Conservation (phyloP, 2,329 filamentous ascomycete genomes). For the Rugonectria rugulosa region DNA sequence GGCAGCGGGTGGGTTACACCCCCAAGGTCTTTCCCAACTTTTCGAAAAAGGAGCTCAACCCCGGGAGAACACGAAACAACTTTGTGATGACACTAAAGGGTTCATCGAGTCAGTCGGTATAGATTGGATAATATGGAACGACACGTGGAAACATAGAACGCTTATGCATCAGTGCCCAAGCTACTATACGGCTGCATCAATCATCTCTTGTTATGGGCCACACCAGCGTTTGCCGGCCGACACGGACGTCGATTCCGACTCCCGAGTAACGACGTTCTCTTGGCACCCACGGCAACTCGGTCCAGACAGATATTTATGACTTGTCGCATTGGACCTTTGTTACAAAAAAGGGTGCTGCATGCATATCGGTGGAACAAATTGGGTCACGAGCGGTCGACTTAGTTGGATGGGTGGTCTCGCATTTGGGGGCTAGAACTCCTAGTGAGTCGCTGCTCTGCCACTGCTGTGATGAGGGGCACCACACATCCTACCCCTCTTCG, state of each 20-base stretch:
- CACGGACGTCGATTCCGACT: constrained; percentile 14
- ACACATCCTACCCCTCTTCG: constrained; percentile 29
- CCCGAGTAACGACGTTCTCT: constrained; percentile 18
- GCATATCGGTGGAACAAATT: constrained; percentile 31
- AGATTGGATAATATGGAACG: constrained; percentile 15
- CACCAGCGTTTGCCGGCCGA: constrained; percentile 2
- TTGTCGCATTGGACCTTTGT: constrained; percentile 28
- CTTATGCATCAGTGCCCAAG: constrained; percentile 40
- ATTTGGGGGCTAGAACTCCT: constrained; percentile 36
- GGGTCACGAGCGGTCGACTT: constrained; percentile 30
- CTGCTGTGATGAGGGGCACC: constrained; percentile 33
- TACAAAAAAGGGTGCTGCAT: constrained; percentile 25
- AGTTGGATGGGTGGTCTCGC: constrained; percentile 34
- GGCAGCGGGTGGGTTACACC: constrained; percentile 59
- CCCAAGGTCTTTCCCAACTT: constrained; percentile 31
- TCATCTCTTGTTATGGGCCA: not conserved
- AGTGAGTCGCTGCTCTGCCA: constrained; percentile 34
- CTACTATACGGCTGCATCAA: constrained; percentile 11
- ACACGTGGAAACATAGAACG: constrained; percentile 27
- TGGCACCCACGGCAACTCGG: constrained; percentile 16
- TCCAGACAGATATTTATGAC: constrained; percentile 6
- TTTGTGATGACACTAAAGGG: constrained; percentile 78
- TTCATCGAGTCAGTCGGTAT: constrained; percentile 28
- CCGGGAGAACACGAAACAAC: constrained; percentile 84
- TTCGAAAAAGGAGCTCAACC: constrained; percentile 76